Evolutionary conservation across 768 basidiomycete genomes (phyloP), one percentile per base, ranked within the genome.

Genomic region (Nidularia sp.): DNA sequence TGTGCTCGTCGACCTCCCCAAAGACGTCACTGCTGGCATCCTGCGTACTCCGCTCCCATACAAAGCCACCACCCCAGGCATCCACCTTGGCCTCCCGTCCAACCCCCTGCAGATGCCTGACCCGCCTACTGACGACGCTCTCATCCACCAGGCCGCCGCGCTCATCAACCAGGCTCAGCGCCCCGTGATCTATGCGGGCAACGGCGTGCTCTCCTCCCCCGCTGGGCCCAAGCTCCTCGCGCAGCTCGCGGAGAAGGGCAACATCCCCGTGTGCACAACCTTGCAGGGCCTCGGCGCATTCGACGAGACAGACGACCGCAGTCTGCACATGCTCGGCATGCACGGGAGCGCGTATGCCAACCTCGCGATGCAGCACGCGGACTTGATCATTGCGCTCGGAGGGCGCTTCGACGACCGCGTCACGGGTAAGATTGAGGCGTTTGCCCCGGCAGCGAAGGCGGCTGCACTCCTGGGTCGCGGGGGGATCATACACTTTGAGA

Each of bases 401-500:
- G 92, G 84, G 22, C 85, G 97, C 39, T 99, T 99, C 65, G 97
- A 99, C 63, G 97, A 99, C 70, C 95, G 96, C 64, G 94, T 98
- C 6, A 98, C 95, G 2, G 93, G 93, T 50, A 96, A 87, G 66
- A 66, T 98, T 53, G 84, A 85, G 60, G 75, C 82, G 1, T 99
- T 98, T 61, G 97, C 95, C 0, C 97, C 97, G 31, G 90, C 85
- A 9, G 96, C 97, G 0, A 78, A 78, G 46, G 86, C 86, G 5
- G 97, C 97, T 5, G 93, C 95, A 1, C 73, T 79, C 0, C 79
- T 86, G 59, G 92, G 95, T 44, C 82, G 84, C 1, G 97, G 97
- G 8, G 97, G 97, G 34, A 95, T 99, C 74, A 97, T 99, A 64
- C 97, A 99, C 74, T 98, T 99, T 63, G 97, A 99, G 75, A 95